A percentile compares a stretch with the other conserved stretches of the same genome.
phyloP scores from a whole-genome alignment of 2,329 filamentous ascomycete species.

The Diaporthe vaccinii region DNA sequence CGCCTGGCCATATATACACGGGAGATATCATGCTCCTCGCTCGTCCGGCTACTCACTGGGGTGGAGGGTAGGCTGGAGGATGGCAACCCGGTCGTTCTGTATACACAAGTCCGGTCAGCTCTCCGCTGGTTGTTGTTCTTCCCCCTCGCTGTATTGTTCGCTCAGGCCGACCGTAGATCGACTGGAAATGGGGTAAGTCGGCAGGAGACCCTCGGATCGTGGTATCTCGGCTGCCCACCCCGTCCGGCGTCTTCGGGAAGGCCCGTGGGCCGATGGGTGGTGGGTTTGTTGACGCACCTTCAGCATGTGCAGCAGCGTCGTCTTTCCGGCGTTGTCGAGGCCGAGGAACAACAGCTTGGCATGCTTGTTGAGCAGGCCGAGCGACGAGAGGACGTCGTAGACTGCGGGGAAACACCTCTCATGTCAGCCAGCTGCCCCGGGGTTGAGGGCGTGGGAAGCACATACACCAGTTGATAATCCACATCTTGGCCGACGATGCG shows the following conservation, averaged over 20 bases:
- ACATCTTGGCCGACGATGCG: conserved; percentile 72
- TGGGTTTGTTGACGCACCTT: conserved; percentile 72
- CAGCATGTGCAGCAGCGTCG: conserved; percentile 93
- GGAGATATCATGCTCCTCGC: neutral
- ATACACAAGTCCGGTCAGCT: conserved; percentile 34
- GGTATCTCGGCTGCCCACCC: neutral
- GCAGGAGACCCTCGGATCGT: neutral
- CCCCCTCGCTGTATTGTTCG: neutral
- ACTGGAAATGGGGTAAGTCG: neutral
- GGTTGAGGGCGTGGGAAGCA: conserved; percentile 43
- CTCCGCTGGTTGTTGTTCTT: conserved; percentile 24
- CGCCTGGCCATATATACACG: neutral
- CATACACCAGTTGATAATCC: conserved; percentile 97
- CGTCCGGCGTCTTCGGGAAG: neutral
- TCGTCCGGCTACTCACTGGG: conserved; percentile 73
- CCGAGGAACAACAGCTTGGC: conserved; percentile 95
- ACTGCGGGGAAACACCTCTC: conserved; percentile 64
- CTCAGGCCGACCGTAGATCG: neutral
- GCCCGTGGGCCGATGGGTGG: neutral
- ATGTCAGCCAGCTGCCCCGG: conserved; percentile 46
- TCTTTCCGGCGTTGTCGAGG: conserved; percentile 95
- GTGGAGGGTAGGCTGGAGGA: conserved; percentile 91
- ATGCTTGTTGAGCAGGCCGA: conserved; percentile 94
- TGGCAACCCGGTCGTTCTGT: conserved; percentile 92
- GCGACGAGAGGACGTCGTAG: conserved; percentile 88